Evolutionary conservation across 176 grass and related monocot species (phyloP).

Genomic region (Aegilops tauschii): DNA sequence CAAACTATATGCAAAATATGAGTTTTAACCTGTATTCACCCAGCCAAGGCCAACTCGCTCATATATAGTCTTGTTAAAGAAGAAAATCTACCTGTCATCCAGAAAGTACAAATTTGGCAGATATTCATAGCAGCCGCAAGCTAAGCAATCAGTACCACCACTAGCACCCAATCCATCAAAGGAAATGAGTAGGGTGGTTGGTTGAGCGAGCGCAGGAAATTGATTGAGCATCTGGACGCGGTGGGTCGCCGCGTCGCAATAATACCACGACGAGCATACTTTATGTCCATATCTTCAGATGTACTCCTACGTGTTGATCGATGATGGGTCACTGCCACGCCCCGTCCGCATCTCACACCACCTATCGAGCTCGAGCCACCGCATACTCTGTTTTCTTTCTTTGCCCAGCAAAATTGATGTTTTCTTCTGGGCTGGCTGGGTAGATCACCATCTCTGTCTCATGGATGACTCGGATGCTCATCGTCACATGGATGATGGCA

Average conservation of each 20-base stretch:
- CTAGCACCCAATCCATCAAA: not conserved
- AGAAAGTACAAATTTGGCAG: not conserved
- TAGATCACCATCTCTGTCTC: not conserved
- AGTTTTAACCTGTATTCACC: no score
- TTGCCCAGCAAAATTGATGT: not conserved
- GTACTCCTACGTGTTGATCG: not conserved
- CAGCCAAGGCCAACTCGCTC: no score
- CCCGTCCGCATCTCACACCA: not conserved
- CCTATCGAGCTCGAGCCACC: not conserved
- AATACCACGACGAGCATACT: not conserved
- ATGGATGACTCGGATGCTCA: slow-evolving; percentile 3
- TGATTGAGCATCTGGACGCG: slow-evolving; percentile 11
- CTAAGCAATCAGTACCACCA: not conserved
- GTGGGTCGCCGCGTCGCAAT: not conserved
- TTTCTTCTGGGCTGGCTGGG: not conserved
- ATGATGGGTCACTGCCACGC: not conserved
- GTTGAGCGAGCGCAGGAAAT: not conserved
- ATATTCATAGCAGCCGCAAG: not conserved
- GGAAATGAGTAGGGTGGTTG: not conserved
- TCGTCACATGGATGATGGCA: not conserved
- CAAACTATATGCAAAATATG: no score
- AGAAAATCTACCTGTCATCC: not conserved
- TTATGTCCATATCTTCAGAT: not conserved
- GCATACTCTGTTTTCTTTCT: not conserved
- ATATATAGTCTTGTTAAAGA: no score